Evolutionary conservation across 129 eudicot species (phyloP), one percentile per base, ranked within the genome.

Genomic region (Flaveria bidentis): DNA sequence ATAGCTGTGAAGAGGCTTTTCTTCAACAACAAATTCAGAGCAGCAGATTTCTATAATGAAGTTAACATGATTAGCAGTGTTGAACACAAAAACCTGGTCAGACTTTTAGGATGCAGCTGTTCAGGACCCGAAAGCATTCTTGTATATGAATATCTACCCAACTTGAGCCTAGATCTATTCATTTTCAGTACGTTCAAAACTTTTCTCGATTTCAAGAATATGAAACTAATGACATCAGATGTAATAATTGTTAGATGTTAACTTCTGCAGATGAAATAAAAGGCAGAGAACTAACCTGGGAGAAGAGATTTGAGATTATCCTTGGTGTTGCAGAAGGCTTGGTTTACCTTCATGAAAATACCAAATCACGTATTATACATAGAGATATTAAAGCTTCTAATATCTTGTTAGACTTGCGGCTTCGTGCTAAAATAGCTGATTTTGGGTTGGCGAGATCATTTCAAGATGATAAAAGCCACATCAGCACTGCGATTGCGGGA

Each of bases 1-100:
- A 88, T 89, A 56, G 98, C 98, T 18, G 98, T 90, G 80, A 92
- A 90, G 83, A 88, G 98, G 87, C 96, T 92, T 4, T 90, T 87
- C 86, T 86, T 87, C 73, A 92, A 92, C 82, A 92, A 85, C 72
- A 92, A 66, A 73, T 90, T 87, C 69, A 74, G 92, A 88, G 98
- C 96, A 26, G 92, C 93, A 6, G 94, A 89, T 80, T 92, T 92
- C 82, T 92, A 86, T 67, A 90, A 90, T 14, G 96, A 90, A 82
- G 93, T 88, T 51, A 86, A 88, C 82, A 90, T 88, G 72, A 82
- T 90, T 17, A 90, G 86, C 72, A 85, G 91, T 26, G 83, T 90
- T 47, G 91, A 90, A 64, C 96, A 90, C 63, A 88, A 86, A 73
- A 90, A 90, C 66, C 84, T 90, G 45, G 96, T 90, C 13, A 82